phyloP scores from a whole-genome alignment of 1,139 yeast genomes.

The Spathaspora sp. region DNA sequence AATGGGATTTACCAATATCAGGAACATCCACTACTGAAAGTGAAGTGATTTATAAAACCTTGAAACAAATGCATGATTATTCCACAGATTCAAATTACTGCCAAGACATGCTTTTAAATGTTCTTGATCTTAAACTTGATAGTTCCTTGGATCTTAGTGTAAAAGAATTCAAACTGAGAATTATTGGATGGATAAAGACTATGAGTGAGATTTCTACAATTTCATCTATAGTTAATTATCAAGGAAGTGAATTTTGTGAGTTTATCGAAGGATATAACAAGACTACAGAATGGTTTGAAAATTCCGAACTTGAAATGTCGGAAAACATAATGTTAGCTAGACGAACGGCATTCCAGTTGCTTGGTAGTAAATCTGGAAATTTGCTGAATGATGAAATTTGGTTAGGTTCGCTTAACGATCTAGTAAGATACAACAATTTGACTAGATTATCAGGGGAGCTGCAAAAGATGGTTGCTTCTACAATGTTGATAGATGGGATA shows the following conservation, averaged over 20 bases:
- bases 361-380: slow-evolving; percentile 13
- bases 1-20: slow-evolving; percentile 65
- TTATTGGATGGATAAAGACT: slow-evolving; percentile 33
- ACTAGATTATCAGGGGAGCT: slow-evolving; percentile 33
- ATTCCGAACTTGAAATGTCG: slow-evolving; percentile 29
- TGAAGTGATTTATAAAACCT: slow-evolving; percentile 45
- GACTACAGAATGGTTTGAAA: slow-evolving; percentile 38
- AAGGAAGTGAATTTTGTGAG: slow-evolving; percentile 1
- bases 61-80: slow-evolving; percentile 41
- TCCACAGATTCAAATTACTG: slow-evolving; percentile 14
- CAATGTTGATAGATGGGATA: slow-evolving; percentile 44
- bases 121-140: slow-evolving; percentile 16
- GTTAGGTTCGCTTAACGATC: slow-evolving; percentile 36
- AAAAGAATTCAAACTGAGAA: slow-evolving; percentile 16
- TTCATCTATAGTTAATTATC: slow-evolving; percentile 5
- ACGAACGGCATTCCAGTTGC: slow-evolving; percentile 30
- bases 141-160: slow-evolving; percentile 12
- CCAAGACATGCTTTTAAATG: slow-evolving; percentile 19
- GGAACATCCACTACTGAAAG: slow-evolving; percentile 30
- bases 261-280: slow-evolving; percentile 11
- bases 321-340: slow-evolving; percentile 46
- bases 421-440: slow-evolving; percentile 39
- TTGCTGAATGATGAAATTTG: slow-evolving; percentile 15
- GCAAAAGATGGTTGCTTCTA: slow-evolving; percentile 53
- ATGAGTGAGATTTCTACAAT: slow-evolving; percentile 30